phyloP scores from a whole-genome alignment of 1,284 basidiomycete species.

The Marasmius tenuissimus region DNA sequence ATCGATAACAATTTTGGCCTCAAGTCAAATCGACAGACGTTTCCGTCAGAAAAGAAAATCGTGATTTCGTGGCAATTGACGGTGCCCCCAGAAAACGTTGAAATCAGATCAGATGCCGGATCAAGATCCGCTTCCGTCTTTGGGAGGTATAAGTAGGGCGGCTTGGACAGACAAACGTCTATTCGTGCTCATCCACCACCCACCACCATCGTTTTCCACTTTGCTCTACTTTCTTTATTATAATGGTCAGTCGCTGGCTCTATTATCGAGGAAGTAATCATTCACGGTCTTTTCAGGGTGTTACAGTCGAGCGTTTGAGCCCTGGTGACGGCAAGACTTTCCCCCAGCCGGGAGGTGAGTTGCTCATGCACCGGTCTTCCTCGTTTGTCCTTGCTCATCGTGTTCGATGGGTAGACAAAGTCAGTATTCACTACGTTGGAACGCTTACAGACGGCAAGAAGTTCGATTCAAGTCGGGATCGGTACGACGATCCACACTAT shows the following conservation, averaged over 20 bases:
- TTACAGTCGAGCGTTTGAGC: conserved; percentile 39
- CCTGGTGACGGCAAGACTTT: conserved; percentile 46
- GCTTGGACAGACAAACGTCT: conserved; percentile 9
- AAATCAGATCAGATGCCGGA: neutral
- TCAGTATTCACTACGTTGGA: conserved; percentile 75
- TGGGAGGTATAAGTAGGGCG: neutral
- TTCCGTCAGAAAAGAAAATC: neutral
- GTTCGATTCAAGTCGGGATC: conserved; percentile 76
- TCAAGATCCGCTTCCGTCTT: neutral
- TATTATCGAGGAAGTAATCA: neutral
- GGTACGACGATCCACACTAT: conserved; percentile 36
- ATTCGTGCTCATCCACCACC: conserved; percentile 10
- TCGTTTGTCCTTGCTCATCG: neutral
- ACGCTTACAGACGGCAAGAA: conserved; percentile 57
- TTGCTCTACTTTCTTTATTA: neutral
- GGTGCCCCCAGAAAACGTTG: too few relatives aligned
- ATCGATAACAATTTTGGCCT: too few relatives aligned
- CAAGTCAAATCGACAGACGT: neutral
- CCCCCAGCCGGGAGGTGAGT: conserved; percentile 30
- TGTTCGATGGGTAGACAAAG: conserved; percentile 33
- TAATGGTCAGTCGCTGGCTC: conserved; percentile 23
- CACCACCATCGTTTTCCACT: conserved; percentile 2
- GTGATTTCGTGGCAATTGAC: neutral
- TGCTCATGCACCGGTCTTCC: neutral
- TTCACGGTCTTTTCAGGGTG: conserved; percentile 32